Evolutionary conservation across 1,139 yeast species (phyloP).

Genomic region (Saccharomyces hybrid): DNA sequence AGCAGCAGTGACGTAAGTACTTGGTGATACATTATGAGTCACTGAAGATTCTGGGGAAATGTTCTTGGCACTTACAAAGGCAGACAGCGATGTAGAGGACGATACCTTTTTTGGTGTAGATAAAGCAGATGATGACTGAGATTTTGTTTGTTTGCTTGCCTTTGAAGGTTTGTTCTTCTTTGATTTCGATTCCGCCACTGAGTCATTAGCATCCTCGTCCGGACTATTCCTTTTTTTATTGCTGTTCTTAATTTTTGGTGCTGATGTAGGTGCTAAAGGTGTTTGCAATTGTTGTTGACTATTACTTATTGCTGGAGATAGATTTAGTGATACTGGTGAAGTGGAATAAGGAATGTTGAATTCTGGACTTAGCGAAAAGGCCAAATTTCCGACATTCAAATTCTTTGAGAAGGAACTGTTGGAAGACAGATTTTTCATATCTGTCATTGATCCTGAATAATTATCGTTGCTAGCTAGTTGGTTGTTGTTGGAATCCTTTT

Average conservation of each 20-base stretch:
- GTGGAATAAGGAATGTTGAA: conserved; percentile 55
- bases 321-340: conserved; percentile 71
- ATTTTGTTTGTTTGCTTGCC: not conserved
- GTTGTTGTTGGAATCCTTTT: not conserved
- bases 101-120: not conserved
- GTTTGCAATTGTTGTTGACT: not conserved
- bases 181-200: not conserved
- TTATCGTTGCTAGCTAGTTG: not conserved
- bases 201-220: not conserved
- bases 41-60: not conserved
- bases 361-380: conserved; percentile 24
- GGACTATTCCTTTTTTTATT: not conserved
- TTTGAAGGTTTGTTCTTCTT: not conserved
- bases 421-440: not conserved
- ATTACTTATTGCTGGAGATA: conserved; percentile 22
- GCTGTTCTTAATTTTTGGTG: not conserved
- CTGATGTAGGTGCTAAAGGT: not conserved
- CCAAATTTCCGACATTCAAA: conserved; percentile 1
- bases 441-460: not conserved
- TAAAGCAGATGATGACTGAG: not conserved
- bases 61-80: not conserved
- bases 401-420: conserved; percentile 1
- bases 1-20: conserved; percentile 50
- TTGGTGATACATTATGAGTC: not conserved
- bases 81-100: not conserved